Evolutionary conservation across 2,329 filamentous ascomycete genomes (phyloP).

Genomic region (Sporothrix protearum): DNA sequence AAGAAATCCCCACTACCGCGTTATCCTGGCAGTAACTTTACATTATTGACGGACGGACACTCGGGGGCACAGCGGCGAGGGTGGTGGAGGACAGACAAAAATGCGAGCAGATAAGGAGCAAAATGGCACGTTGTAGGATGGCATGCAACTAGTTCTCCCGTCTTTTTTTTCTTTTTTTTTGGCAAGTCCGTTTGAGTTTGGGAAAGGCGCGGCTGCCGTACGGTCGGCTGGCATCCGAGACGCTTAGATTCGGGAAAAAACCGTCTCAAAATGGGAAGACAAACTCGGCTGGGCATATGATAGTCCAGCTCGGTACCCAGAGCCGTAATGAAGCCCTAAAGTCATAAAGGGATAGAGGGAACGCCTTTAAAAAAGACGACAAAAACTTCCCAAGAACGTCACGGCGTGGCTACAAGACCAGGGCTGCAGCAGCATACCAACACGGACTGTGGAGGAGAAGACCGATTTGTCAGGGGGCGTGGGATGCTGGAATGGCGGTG

Average conservation of each 20-base stretch:
- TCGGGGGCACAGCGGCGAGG: background rate
- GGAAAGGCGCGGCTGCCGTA: background rate
- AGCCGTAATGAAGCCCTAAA: background rate
- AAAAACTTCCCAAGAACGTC: background rate
- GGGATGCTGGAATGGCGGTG: background rate
- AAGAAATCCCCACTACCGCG: background rate
- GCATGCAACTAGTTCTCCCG: background rate
- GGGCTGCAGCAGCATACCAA: constrained; percentile 4
- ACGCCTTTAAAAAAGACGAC: background rate
- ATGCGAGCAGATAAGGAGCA: background rate
- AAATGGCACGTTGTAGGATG: background rate
- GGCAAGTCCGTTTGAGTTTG: background rate
- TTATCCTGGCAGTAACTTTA: background rate
- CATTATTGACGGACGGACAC: background rate
- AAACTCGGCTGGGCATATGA: constrained; percentile 1
- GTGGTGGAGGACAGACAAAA: background rate
- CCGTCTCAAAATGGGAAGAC: constrained; percentile 9
- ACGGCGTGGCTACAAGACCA: background rate
- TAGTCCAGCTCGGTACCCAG: background rate
- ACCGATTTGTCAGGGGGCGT: background rate
- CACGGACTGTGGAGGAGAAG: constrained; percentile 9
- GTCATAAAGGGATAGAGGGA: background rate
- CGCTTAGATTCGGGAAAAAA: background rate
- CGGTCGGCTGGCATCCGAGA: background rate
- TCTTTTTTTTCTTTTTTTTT: background rate